Percentiles rank a stretch among this genome's conserved stretches.
These are phyloP conservation scores for Metrosideros polymorpha DNA, from an alignment of 441 rosid species.

Conservation along the genomic window DNA sequence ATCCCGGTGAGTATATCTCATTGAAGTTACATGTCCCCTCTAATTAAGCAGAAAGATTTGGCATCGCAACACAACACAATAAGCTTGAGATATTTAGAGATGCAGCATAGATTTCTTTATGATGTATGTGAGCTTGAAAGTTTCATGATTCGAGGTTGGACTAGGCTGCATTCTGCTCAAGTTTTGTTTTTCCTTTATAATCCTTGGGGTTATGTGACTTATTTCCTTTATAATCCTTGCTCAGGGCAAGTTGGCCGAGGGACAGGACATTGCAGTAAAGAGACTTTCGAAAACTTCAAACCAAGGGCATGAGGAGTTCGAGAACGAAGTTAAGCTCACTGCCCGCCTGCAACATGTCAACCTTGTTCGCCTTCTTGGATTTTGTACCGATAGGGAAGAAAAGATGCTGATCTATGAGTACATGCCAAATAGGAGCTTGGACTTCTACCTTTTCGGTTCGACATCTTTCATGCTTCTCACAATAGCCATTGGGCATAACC, in stretches of 20 bases:
- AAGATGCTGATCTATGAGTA: slow-evolving; percentile 7
- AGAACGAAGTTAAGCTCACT: slow-evolving; percentile 4
- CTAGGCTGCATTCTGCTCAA: neutral
- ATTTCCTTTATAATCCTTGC: neutral
- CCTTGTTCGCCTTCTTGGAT: slow-evolving; percentile 4
- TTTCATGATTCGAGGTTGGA: neutral
- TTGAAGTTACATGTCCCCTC: neutral
- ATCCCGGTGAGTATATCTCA: neutral
- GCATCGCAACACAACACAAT: neutral
- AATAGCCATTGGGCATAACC: neutral
- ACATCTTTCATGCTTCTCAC: neutral
- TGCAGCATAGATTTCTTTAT: neutral
- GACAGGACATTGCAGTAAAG: slow-evolving; percentile 11
- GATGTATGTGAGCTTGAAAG: neutral
- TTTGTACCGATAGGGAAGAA: slow-evolving; percentile 7
- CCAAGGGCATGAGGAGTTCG: slow-evolving; percentile 13
- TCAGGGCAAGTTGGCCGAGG: slow-evolving; percentile 2
- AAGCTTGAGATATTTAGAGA: neutral
- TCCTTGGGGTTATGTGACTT: neutral
- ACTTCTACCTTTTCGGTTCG: slow-evolving; percentile 3
- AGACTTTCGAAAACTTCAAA: slow-evolving; percentile 6
- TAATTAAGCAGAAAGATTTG: neutral
- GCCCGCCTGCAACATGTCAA: slow-evolving; percentile 11
- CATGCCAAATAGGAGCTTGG: slow-evolving; percentile 7
- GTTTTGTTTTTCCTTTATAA: neutral